Evolutionary conservation across 2,329 filamentous ascomycete species (phyloP).

Genomic region (Fusarium chuoi): DNA sequence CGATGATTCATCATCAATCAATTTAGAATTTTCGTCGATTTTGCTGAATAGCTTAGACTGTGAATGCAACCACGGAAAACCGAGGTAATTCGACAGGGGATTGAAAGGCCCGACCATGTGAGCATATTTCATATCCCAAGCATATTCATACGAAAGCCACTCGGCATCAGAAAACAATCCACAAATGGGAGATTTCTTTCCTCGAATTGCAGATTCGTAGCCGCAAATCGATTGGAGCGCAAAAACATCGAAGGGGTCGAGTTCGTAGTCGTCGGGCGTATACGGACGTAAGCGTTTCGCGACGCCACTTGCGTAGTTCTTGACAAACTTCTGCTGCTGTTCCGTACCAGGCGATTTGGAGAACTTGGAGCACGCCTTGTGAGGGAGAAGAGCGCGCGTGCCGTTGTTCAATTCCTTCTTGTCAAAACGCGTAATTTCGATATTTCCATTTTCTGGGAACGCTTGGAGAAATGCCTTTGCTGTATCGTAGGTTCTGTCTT

Average conservation of each 20-base stretch:
- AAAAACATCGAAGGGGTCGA: slow-evolving; percentile 36
- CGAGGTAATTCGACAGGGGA: slow-evolving; percentile 34
- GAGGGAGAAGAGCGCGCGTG: slow-evolving; percentile 38
- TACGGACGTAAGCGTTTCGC: slow-evolving; percentile 27
- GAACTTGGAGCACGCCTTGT: slow-evolving; percentile 39
- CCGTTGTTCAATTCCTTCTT: slow-evolving; percentile 35
- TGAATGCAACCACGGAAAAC: slow-evolving; percentile 35
- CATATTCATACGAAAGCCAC: slow-evolving; percentile 41
- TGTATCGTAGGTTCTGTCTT: slow-evolving; percentile 38
- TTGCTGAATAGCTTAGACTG: slow-evolving; percentile 28
- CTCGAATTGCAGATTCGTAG: slow-evolving; percentile 36
- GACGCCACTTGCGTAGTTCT: slow-evolving; percentile 29
- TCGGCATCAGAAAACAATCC: slow-evolving; percentile 34
- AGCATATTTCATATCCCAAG: slow-evolving; percentile 43
- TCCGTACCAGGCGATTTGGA: slow-evolving; percentile 33
- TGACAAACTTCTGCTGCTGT: slow-evolving; percentile 30
- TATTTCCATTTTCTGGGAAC: slow-evolving; percentile 22
- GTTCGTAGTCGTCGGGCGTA: slow-evolving; percentile 30
- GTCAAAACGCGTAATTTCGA: slow-evolving; percentile 33
- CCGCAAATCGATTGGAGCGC: slow-evolving; percentile 40
- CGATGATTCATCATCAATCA: background rate
- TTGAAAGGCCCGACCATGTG: slow-evolving; percentile 40
- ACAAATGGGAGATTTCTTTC: slow-evolving; percentile 31
- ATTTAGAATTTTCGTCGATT: slow-evolving; percentile 7
- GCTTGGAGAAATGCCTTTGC: slow-evolving; percentile 28